These are phyloP conservation scores for Arthrobotrys conoides DNA, from an alignment of 2,329 filamentous ascomycete genomes.

Conservation along the genomic window DNA sequence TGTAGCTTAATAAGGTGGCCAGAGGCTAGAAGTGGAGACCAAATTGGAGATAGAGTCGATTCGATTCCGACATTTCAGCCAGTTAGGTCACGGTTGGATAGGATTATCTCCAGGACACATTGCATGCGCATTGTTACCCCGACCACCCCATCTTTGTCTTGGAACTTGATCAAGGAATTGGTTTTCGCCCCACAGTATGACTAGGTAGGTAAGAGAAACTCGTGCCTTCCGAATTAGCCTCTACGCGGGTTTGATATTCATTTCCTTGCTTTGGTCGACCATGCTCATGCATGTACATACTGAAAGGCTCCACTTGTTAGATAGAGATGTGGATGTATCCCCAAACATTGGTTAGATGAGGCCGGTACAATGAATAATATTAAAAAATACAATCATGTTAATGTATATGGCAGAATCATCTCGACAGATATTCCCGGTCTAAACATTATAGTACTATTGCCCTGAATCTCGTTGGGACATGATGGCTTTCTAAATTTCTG, in stretches of 20 bases:
- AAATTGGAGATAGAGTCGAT: background rate
- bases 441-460: background rate
- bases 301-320: background rate
- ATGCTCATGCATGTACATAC: background rate
- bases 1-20: slow-evolving; percentile 27
- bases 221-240: slow-evolving; percentile 13
- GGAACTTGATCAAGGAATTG: slow-evolving; percentile 4
- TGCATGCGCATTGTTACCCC: slow-evolving; percentile 2
- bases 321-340: background rate
- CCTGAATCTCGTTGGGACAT: background rate
- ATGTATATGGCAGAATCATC: background rate
- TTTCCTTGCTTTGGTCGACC: background rate
- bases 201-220: slow-evolving; percentile 1
- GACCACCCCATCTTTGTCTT: background rate
- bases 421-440: too few species aligned
- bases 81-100: slow-evolving; percentile 4
- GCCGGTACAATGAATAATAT: too few species aligned
- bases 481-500: background rate
- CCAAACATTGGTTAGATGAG: too few species aligned
- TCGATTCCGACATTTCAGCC: slow-evolving; percentile 16
- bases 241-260: background rate
- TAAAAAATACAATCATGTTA: background rate
- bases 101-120: background rate
- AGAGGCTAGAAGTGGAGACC: slow-evolving; percentile 13
- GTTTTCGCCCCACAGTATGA: slow-evolving; percentile 7